Percentiles rank a stretch among this genome's conserved stretches.
These are phyloP conservation scores for Sedum album DNA, from an alignment of 164 flowering plant species.

Conservation along the genomic window DNA sequence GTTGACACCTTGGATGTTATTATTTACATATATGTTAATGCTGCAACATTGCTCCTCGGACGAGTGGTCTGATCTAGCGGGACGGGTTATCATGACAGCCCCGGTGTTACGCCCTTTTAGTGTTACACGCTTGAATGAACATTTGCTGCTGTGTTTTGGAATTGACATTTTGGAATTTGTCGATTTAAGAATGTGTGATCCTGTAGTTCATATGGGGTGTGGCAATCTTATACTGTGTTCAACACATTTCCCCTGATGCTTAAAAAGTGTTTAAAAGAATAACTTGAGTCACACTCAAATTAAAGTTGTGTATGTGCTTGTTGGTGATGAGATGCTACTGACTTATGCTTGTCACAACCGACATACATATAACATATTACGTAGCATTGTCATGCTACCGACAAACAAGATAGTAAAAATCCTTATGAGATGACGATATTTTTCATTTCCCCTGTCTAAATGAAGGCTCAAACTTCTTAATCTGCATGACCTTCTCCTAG, in stretches of 20 bases:
- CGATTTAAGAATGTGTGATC: neutral
- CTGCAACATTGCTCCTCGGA: conserved; percentile 25
- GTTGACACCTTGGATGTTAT: conserved; percentile 63
- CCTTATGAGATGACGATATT: too few species aligned
- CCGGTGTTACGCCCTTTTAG: conserved; percentile 46
- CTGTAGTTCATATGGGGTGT: neutral
- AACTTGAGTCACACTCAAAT: neutral
- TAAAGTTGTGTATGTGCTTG: neutral
- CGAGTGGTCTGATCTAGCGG: conserved; percentile 12
- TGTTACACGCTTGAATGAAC: conserved; percentile 19
- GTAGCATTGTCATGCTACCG: too few species aligned
- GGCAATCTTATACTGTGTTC: conserved; percentile 9
- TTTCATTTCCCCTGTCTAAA: too few species aligned
- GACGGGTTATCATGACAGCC: conserved; percentile 32
- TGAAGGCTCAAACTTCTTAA: too few species aligned
- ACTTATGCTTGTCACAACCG: too few species aligned
- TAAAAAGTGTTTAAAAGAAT: neutral
- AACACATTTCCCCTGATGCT: neutral
- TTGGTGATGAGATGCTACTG: neutral
- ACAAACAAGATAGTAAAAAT: too few species aligned
- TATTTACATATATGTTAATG: conserved; percentile 65
- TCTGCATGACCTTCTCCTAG: too few species aligned
- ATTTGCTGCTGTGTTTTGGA: conserved; percentile 15
- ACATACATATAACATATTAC: too few species aligned
- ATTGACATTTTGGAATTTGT: neutral